Percentiles rank a stretch among this genome's conserved stretches.
Conservation (phyloP, 148 eudicot species). For the Chenopodium suecicum region DNA sequence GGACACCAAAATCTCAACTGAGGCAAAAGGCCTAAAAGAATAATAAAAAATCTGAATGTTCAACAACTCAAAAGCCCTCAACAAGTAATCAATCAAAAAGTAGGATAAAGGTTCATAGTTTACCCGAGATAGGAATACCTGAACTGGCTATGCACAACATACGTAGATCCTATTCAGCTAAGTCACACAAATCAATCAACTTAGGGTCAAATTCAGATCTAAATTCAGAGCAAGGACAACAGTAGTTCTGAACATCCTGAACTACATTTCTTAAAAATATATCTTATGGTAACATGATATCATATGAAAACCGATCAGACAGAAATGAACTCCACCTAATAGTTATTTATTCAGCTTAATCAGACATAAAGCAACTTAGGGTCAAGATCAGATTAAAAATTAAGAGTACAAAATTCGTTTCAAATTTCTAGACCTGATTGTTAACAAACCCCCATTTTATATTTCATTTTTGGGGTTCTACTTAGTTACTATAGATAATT, state of each 20-base stretch:
- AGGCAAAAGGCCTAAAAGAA: background rate
- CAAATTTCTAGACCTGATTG: no score
- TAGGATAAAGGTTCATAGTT: background rate
- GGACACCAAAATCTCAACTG: background rate
- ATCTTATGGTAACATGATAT: background rate
- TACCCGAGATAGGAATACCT: background rate
- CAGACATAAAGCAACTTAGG: no score
- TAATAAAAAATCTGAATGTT: background rate
- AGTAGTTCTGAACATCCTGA: background rate
- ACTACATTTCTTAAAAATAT: no score
- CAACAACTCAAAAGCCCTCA: background rate
- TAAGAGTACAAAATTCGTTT: no score
- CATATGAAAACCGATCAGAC: no score
- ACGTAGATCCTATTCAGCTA: background rate
- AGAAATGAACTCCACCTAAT: no score
- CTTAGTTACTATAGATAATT: no score
- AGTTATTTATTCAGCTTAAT: no score
- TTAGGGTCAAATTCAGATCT: background rate
- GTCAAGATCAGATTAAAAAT: no score
- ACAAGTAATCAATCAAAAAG: background rate
- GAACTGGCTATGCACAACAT: background rate
- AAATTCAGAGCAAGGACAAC: no score
- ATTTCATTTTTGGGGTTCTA: no score
- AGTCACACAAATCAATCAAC: background rate
- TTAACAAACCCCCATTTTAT: no score